Percentiles rank a stretch among this genome's conserved stretches.
Evolutionary conservation across 139 green algal species (phyloP).

Genomic region (Ulvella scutata): DNA sequence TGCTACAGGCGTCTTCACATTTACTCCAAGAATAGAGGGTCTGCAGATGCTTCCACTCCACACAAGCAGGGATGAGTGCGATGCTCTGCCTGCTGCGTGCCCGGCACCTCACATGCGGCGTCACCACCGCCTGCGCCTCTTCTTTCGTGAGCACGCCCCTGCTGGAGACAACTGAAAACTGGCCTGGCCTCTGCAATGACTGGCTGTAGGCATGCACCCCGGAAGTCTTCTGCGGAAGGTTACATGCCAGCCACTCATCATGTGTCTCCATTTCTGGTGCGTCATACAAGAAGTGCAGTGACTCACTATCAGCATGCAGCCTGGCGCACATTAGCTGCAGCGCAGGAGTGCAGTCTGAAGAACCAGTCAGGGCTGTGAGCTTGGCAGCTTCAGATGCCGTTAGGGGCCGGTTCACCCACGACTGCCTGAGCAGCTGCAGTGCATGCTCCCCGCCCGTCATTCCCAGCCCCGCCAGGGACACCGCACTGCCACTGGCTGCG

Average conservation of each 20-base stretch:
- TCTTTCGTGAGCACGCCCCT: too few relatives aligned
- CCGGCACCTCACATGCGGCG: too few relatives aligned
- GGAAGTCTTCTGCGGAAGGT: neutral
- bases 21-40: too few relatives aligned
- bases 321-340: constrained; percentile 13
- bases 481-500: constrained; percentile 24
- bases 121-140: too few relatives aligned
- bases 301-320: neutral
- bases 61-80: too few relatives aligned
- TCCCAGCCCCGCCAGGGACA: constrained; percentile 24
- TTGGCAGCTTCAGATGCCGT: constrained; percentile 6
- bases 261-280: neutral
- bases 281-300: neutral
- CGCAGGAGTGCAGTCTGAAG: constrained; percentile 9
- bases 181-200: too few relatives aligned
- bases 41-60: too few relatives aligned
- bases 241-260: neutral
- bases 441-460: constrained; percentile 26
- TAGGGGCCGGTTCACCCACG: constrained; percentile 26
- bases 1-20: too few relatives aligned
- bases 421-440: constrained; percentile 25
- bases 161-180: too few relatives aligned
- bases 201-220: neutral
- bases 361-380: neutral
- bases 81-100: too few relatives aligned